Percentiles rank a stretch among this genome's conserved stretches.
Conservation (phyloP, 345 rosid genomes). For the Eucalyptus melliodora region DNA sequence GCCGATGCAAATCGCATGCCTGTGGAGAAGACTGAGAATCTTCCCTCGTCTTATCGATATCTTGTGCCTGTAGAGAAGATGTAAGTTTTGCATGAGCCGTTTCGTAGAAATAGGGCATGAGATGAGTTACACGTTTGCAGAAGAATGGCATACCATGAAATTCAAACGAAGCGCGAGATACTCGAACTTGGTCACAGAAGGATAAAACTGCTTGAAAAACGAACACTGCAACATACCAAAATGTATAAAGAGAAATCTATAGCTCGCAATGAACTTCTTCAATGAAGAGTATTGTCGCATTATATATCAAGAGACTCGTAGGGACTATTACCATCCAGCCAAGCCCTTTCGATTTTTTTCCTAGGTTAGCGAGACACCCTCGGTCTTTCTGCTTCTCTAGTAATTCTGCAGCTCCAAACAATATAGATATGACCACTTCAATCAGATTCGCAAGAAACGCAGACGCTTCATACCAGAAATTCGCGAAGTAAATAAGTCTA, state of each 20-base stretch:
- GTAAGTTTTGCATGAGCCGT: too few species aligned
- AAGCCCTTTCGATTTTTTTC: background rate
- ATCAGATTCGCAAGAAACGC: background rate
- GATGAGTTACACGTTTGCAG: too few species aligned
- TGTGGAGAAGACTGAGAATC: background rate
- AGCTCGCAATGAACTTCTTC: background rate
- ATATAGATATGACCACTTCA: background rate
- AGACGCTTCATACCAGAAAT: background rate
- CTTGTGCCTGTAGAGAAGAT: conserved; percentile 4
- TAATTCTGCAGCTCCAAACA: background rate
- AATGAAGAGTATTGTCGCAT: background rate
- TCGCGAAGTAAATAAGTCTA: background rate
- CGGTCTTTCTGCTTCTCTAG: background rate
- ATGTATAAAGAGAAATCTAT: background rate
- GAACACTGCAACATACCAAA: conserved; percentile 32
- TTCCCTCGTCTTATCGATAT: background rate
- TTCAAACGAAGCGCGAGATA: conserved; percentile 63
- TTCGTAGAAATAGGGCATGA: too few species aligned
- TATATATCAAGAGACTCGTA: background rate
- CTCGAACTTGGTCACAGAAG: conserved; percentile 63
- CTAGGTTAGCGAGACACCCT: background rate
- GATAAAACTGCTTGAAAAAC: conserved; percentile 80
- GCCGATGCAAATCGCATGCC: conserved; percentile 62
- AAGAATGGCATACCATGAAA: conserved; percentile 37
- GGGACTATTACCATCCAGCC: background rate